phyloP scores from a whole-genome alignment of 257 asterid species.

The Fraxinus quadrangulata region DNA sequence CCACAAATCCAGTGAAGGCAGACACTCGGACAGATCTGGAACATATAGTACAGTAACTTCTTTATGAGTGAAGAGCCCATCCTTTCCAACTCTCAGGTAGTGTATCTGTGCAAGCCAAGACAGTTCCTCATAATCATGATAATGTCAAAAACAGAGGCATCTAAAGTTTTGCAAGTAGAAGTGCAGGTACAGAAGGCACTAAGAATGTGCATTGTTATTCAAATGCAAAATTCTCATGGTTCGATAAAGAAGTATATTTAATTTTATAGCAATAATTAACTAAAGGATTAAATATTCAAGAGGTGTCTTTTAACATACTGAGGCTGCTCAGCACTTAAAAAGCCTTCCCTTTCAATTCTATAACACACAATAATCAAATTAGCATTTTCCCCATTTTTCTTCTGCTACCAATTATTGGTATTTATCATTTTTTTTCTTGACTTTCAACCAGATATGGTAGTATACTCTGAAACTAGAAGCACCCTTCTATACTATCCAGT shows the following conservation, averaged over 20 bases:
- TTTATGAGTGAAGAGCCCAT: slow-evolving; percentile 83
- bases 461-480: background rate
- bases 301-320: background rate
- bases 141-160: background rate
- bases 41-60: slow-evolving; percentile 86
- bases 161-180: background rate
- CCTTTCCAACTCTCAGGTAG: slow-evolving; percentile 85
- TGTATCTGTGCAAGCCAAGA: slow-evolving; percentile 64
- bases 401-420: background rate
- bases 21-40: slow-evolving; percentile 87
- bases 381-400: background rate
- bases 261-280: background rate
- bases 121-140: slow-evolving; percentile 9
- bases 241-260: background rate
- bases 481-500: background rate
- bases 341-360: background rate
- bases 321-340: background rate
- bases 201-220: background rate
- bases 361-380: background rate
- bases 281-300: background rate
- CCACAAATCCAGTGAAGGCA: slow-evolving; percentile 87
- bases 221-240: background rate
- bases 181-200: background rate
- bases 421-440: too few species aligned
- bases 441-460: background rate